Base-by-base conservation (phyloP, 139 green algal species). In the Chlorella sp. region DNA sequence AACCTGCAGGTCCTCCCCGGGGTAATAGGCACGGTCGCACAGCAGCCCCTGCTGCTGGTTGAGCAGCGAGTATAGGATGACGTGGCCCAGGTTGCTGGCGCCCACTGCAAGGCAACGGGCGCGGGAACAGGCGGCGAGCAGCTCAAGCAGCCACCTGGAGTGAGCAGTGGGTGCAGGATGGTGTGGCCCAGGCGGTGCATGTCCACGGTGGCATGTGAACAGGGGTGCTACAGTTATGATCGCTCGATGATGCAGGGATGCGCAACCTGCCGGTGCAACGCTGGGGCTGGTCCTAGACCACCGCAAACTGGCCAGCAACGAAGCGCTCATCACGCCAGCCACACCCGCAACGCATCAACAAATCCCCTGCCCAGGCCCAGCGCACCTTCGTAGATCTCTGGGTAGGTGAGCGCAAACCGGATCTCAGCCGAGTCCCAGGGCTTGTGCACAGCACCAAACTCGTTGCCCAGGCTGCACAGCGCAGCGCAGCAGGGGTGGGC, bases 391-490 rank as follows among this genome's bases (percentile, higher is more conserved):
- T 94, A 94, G 28, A 93, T 92, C 55, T 94, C 91, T 0, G 93
- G 93, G 83, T 96, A 96, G 16, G 93, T 96, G 25, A 96, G 86
- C 25, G 86, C 87, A 86, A 97, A 96, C 18, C 93, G 87, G 47
- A 96, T 87, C 0, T 65, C 23, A 7, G 93, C 91, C 1, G 63
- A 28, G 20, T 84, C 84, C 91, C 92, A 96, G 28, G 88, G 78
- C 90, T 96, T 97, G 85, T 95, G 93, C 39, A 97, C 80, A 4
- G 94, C 84, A n/a, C 93, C 93, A 80, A 95, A 92, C 89, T 96
- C 93, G 65, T 96, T 96, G 28, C 93, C 93, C 44, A 96, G 85
- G 87, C 97, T 97, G 28, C 93, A 83, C 51, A 23, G 91, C 86
- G 89, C 72, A 90, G 65, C 62, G n/a, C n/a, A n/a, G n/a, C n/a